Conservation (phyloP, 306 rosid genomes). For the Coriaria nepalensis region DNA sequence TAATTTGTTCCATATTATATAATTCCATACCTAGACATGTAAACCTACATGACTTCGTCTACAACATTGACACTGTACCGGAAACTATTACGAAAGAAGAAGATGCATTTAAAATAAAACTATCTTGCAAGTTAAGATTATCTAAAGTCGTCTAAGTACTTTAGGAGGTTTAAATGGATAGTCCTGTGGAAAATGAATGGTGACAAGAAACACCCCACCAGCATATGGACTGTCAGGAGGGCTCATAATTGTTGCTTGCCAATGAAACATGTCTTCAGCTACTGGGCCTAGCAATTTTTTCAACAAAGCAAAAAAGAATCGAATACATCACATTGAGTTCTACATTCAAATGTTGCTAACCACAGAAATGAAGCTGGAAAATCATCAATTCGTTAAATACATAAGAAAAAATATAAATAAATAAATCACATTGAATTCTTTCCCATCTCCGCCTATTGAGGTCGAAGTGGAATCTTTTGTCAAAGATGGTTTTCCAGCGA, state of each 20-base stretch:
- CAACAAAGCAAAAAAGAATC: constrained; percentile 9
- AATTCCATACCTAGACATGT: not conserved
- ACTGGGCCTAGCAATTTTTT: constrained; percentile 40
- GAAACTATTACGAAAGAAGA: no score
- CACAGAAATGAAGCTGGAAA: no score
- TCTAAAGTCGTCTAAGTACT: constrained; percentile 15
- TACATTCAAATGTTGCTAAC: no score
- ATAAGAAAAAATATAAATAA: no score
- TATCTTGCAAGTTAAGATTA: not conserved
- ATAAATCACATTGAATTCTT: no score
- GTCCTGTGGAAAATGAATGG: constrained; percentile 51
- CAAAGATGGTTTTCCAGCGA: no score
- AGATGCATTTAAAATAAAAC: no score
- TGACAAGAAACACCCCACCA: constrained; percentile 52
- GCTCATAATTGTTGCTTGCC: constrained; percentile 61
- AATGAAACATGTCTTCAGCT: constrained; percentile 13
- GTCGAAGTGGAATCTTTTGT: no score
- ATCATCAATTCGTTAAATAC: not conserved
- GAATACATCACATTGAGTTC: not conserved
- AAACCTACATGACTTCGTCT: not conserved
- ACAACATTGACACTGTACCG: no score
- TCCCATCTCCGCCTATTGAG: no score
- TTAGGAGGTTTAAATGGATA: constrained; percentile 53
- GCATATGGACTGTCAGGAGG: constrained; percentile 64
- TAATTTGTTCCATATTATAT: no score